Conservation (phyloP, 129 eudicot species). For the Flaveria ramosissima region DNA sequence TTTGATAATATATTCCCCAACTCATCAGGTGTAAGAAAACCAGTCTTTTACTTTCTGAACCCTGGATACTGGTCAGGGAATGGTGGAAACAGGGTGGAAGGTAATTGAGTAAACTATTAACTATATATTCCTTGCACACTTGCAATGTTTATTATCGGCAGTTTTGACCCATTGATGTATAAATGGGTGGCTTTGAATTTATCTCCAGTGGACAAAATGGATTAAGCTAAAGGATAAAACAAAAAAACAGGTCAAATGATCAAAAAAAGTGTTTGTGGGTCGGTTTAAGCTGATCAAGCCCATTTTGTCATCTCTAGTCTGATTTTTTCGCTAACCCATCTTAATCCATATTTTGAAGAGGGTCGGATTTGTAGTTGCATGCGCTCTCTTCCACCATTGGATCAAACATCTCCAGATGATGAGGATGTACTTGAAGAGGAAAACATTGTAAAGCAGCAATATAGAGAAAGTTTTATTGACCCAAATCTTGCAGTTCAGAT, state of each 20-base stretch:
- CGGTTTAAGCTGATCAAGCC: not conserved
- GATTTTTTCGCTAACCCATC: not conserved
- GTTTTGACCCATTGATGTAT: constrained; percentile 1
- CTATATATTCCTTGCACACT: not conserved
- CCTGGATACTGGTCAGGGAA: constrained; percentile 95
- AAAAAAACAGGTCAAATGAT: not conserved
- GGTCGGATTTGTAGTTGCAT: constrained; percentile 71
- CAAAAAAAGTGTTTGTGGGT: not conserved
- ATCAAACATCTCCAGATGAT: constrained; percentile 61
- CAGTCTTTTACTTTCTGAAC: constrained; percentile 70
- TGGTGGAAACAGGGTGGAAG: constrained; percentile 68
- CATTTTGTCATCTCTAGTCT: constrained; percentile 2
- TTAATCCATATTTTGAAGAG: constrained; percentile 48
- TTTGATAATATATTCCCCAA: constrained; percentile 83
- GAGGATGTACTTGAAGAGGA: constrained; percentile 92
- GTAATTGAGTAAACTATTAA: constrained; percentile 39
- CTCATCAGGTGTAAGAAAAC: constrained; percentile 75
- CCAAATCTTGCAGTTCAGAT: constrained; percentile 80
- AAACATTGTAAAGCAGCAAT: constrained; percentile 70
- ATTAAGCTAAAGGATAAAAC: not conserved
- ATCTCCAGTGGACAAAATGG: not conserved
- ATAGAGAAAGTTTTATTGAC: constrained; percentile 51
- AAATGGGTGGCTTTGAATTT: not conserved
- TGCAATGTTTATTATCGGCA: not conserved
- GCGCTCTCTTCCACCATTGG: constrained; percentile 53